Evolutionary conservation across 345 rosid genomes (phyloP), one percentile per base, ranked within the genome.

Genomic region (Streptanthus diversifolius): DNA sequence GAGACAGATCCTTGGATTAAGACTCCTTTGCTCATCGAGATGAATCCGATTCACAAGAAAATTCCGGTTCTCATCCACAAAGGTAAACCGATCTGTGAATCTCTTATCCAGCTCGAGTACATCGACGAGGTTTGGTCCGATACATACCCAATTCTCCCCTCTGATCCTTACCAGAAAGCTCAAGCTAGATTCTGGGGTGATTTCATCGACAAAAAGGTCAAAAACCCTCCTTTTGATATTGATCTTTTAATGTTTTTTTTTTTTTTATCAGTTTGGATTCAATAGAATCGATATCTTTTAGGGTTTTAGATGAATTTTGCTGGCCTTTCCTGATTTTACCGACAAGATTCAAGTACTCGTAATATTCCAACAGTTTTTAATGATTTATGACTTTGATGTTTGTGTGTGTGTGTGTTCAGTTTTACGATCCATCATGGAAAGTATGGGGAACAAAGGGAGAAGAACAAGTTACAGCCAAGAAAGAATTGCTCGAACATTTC

Each of bases 401-500:
- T 52, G 15, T 51, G 22, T 7, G 25, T 3, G 35, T 52, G 2
- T 54, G 59, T 29, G 59, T 29, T 57, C 37, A 57, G 63, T 35
- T 58, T 58, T 58, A 35, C 44, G 14, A 74, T 54, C 45, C 78
- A 59, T 12, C 63, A 59, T 9, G 73, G 73, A 58, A 53, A 6
- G 57, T 85, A 53, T 88, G 85, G 63, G 44, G 44, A 68, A 67
- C 79, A 62, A 74, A 60, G 22, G 89, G 83, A 14, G 86, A 82
- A 63, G 93, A 66, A 2, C 51, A 63, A 8, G 87, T 70, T 77
- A 64, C 40, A 25, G 88, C 81, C 0, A 85, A 72, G 73, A 74
- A 59, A 29, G 87, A 83, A 15, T 71, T 86, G 51, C 52, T 89
- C 83, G 88, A 84, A 49, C 72, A 73, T 15, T 41, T 85, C 80